Evolutionary conservation across 495 filamentous ascomycete species (phyloP), one percentile per base, ranked within the genome.

Genomic region (Xylaria venustula): DNA sequence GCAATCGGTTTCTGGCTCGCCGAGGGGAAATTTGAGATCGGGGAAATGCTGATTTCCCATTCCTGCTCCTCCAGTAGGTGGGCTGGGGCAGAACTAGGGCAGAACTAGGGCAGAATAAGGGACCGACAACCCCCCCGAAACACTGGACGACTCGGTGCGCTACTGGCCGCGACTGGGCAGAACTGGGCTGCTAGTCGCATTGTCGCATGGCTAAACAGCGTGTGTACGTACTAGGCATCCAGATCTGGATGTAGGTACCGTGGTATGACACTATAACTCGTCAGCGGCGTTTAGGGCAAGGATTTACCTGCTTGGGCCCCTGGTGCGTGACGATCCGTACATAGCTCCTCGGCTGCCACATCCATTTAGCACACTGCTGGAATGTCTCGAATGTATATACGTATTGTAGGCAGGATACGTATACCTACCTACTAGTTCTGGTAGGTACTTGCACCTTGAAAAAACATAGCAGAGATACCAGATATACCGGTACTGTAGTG

Each of bases 31-130:
- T 68, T 66, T 68, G 60, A 62, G 61, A 71, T 71, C 61, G 68
- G 68, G 58, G 66, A 68, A 68, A 64, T 63, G 60, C 54, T 63
- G 61, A 64, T 68, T 68, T 66, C 66, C 67, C 66, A 68, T 70
- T 8, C 23, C 11, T 54, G 14, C 23, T 32, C 22, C 12, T 5
- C 40, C 25, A 4, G 40, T 22, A 6, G 42, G 42, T 22, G 42
- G 42, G 42, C 42, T 45, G 15, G 40, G 40, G 40, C 40, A 17
- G 11, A 15, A 17, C 3, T 20, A 19, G 53, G 40, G 53, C n/a
- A n/a, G n/a, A n/a, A n/a, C n/a, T n/a, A 42, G 40, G 40, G 40
- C 40, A 17, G 11, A 15, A 17, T 12, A 45, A 19, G 53, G 40
- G 53, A 55, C 53, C 37, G 53, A 55, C 37, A 55, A n/a, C n/a